Base-by-base conservation (phyloP, 2,329 filamentous ascomycete species). In the Sporothrix dimorphospora region DNA sequence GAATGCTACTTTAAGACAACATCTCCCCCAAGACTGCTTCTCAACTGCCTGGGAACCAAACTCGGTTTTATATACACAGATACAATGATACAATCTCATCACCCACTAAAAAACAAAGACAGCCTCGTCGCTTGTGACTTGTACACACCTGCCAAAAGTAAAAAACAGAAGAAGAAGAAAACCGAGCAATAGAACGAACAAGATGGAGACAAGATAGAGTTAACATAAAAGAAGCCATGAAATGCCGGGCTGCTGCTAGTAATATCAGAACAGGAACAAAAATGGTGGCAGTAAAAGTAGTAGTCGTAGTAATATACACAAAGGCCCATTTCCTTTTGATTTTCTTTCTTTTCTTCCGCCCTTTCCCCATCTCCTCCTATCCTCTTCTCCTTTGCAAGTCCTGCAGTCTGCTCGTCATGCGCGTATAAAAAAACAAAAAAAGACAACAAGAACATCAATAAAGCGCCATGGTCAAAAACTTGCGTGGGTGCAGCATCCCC, bases 241-340 rank as follows among this genome's bases (percentile, higher is more conserved):
- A 72, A 70, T 73, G 70, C 70, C 68, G 68, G 47, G 69, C 69
- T 74, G 66, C 45, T 70, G 71, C 51, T 71, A 70, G 51, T 38
- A 49, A 45, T 8, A 8, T 42, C 42, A 38, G 51, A 69, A 42
- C 12, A 65, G 55, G n/a, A 27, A 65, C 38, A 65, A 65, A 11
- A 12, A 49, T 30, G 63, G 11, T 24, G 61, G 42, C n/a, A 27
- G 63, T n/a, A 70, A 71, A 24, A 9, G 19, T n/a, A 66, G 16
- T 40, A 21, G 49, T 69, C n/a, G 57, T 45, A 72, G 45, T 65
- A 57, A 65, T 69, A 45, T 65, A 70, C 72, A 75, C 70, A 74
- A 61, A 63, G 70, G 71, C 49, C 21, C 57, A 53, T 27, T 49
- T 55, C 63, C 47, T 66, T 49, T 38, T 21, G 24, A 30, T 19